Base-by-base conservation (phyloP, 1,284 basidiomycete species). In the Gymnopus androsaceus region DNA sequence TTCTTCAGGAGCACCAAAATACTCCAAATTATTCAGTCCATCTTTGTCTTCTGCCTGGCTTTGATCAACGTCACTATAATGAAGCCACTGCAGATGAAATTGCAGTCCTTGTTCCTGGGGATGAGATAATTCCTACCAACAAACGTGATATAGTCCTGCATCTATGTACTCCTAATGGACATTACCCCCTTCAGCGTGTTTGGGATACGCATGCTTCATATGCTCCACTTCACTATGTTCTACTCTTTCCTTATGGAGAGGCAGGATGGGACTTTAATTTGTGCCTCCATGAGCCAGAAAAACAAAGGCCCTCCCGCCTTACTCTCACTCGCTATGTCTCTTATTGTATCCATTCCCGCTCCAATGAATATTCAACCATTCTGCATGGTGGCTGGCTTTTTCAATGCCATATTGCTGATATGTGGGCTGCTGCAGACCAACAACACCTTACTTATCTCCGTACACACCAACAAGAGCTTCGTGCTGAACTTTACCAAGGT, bases 251-350 rank as follows among this genome's bases (percentile, higher is more conserved):
- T 19, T 7, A 53, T 7, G 74, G 69, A 4, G 61, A 72, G 19
- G 45, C 64, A 40, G 77, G 77, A 1, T 81, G 76, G 76, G 66
- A 75, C 60, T 38, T 61, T 3, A 34, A 68, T 0, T 61, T 78
- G 17, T 57, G 48, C 0, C 40, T 65, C 2, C n/a, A n/a, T n/a
- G n/a, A n/a, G n/a, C n/a, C n/a, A n/a, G n/a, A n/a, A n/a, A n/a
- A n/a, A n/a, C n/a, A 49, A 61, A 9, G 48, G 48, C 9, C 41
- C 37, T 7, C 50, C 45, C 59, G 63, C 3, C 23, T 76, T 0
- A 65, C 71, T 1, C 64, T 71, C 28, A 59, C 61, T 7, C 60
- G 62, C 2, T 74, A 65, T 57, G 66, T 64, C 59, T 66, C 72
- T 6, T 74, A 70, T 56, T 61, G 64, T 1, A 55, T 77, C 2